Evolutionary conservation across 1,284 basidiomycete genomes (phyloP).

Genomic region (Lignosus rhinocerotis): DNA sequence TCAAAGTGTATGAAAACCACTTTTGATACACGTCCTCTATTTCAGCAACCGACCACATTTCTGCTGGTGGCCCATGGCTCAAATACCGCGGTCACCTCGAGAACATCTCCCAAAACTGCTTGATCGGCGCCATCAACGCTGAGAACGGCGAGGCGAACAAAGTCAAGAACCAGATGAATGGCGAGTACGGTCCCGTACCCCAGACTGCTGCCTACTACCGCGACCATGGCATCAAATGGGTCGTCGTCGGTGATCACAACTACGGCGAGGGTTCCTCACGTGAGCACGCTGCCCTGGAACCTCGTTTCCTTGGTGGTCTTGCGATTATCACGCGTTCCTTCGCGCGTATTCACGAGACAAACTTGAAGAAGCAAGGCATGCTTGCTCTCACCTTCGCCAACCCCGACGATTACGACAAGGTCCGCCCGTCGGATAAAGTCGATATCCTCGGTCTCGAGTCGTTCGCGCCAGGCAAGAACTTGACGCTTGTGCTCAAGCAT

Average conservation of each 20-base stretch:
- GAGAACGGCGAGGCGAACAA: slow-evolving; percentile 97
- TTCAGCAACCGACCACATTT: slow-evolving; percentile 83
- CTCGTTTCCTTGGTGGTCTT: slow-evolving; percentile 93
- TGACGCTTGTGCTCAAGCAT: slow-evolving; percentile 82
- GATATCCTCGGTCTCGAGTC: slow-evolving; percentile 82
- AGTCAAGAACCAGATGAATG: slow-evolving; percentile 89
- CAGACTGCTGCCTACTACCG: slow-evolving; percentile 87
- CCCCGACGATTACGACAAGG: slow-evolving; percentile 89
- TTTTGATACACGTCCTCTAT: background rate
- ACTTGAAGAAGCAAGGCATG: slow-evolving; percentile 98
- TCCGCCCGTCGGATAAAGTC: slow-evolving; percentile 81
- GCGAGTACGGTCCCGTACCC: slow-evolving; percentile 87
- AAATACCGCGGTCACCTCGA: slow-evolving; percentile 99
- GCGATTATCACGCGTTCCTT: slow-evolving; percentile 96
- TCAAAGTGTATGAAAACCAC: slow-evolving; percentile 1
- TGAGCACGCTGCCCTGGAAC: slow-evolving; percentile 97
- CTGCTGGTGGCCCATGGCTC: slow-evolving; percentile 97
- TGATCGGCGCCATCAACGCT: slow-evolving; percentile 95
- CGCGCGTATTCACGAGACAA: slow-evolving; percentile 98
- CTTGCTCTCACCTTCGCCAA: slow-evolving; percentile 89
- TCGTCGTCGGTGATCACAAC: slow-evolving; percentile 93
- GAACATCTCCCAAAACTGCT: slow-evolving; percentile 98
- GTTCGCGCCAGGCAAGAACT: slow-evolving; percentile 87
- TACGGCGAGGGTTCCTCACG: slow-evolving; percentile 98
- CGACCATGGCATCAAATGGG: slow-evolving; percentile 90